Evolutionary conservation across 129 eudicot genomes (phyloP).

Genomic region (Pseudognaphalium luteoalbum): DNA sequence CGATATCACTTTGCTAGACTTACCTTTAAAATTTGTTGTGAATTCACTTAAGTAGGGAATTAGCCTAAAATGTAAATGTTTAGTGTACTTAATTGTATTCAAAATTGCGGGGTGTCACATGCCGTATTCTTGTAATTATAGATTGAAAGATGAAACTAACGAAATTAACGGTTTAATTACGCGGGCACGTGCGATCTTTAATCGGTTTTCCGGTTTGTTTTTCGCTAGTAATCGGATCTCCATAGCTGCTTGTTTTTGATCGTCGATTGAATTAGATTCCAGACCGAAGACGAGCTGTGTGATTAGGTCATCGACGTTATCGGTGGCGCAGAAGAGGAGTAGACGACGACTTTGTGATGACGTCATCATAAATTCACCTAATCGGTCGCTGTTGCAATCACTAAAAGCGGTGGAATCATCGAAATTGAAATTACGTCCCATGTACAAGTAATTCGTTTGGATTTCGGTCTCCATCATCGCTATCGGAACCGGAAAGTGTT

Average conservation of each 20-base stretch:
- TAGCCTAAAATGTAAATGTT: no score
- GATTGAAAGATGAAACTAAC: slow-evolving; percentile 44
- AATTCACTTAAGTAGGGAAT: no score
- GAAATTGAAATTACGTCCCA: slow-evolving; percentile 47
- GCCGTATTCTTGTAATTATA: slow-evolving; percentile 43
- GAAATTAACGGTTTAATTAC: slow-evolving; percentile 45
- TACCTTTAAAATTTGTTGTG: no score
- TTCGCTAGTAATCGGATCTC: slow-evolving; percentile 71
- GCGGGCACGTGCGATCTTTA: slow-evolving; percentile 63
- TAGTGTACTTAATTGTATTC: no score
- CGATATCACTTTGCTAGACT: no score
- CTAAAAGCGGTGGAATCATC: slow-evolving; percentile 48
- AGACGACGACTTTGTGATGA: slow-evolving; percentile 50
- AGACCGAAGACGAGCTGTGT: slow-evolving; percentile 57
- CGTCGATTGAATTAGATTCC: slow-evolving; percentile 48
- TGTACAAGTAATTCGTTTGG: slow-evolving; percentile 45
- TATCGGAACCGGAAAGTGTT: slow-evolving; percentile 15
- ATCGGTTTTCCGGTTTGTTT: slow-evolving; percentile 70
- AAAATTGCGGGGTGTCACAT: no score
- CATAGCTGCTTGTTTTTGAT: slow-evolving; percentile 74
- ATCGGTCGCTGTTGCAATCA: slow-evolving; percentile 47
- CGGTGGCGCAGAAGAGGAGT: slow-evolving; percentile 48
- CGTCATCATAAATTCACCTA: slow-evolving; percentile 42
- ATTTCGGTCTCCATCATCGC: slow-evolving; percentile 58
- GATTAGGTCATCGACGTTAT: slow-evolving; percentile 58